A percentile compares a stretch with the other conserved stretches of the same genome.
phyloP scores from a whole-genome alignment of 192 early-diverging fungal species.

The Thoreauomyces humboldtii region DNA sequence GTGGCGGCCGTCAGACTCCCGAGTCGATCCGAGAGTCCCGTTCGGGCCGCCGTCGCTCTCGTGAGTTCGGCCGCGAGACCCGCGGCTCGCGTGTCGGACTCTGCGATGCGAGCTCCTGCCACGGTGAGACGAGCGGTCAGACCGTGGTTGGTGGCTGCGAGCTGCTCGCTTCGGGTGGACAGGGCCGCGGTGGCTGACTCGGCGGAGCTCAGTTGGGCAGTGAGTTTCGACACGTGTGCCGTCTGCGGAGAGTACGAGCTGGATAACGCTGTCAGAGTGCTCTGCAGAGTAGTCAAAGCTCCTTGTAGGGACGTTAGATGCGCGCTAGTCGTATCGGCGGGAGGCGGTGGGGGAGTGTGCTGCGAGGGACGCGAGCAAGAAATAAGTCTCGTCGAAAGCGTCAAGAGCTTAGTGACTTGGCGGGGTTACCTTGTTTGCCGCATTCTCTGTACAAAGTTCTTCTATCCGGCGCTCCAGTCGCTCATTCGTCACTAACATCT shows the following conservation, averaged over 20 bases:
- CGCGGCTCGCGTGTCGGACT: neutral
- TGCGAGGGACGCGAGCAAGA: too few relatives aligned
- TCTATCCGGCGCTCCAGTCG: slow-evolving; percentile 1
- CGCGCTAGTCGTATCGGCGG: neutral
- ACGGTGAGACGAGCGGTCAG: neutral
- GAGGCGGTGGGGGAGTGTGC: slow-evolving; percentile 5
- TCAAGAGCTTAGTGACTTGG: too few relatives aligned
- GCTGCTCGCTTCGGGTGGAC: neutral
- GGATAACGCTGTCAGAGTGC: slow-evolving; percentile 1
- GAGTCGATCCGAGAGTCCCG: neutral
- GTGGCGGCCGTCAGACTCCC: neutral
- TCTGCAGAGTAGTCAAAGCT: neutral
- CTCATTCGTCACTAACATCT: neutral
- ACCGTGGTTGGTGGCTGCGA: too few relatives aligned
- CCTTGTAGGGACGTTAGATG: neutral
- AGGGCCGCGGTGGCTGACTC: neutral
- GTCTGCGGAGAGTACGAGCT: neutral
- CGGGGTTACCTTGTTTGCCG: slow-evolving; percentile 3
- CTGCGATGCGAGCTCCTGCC: neutral
- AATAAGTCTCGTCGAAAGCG: too few relatives aligned
- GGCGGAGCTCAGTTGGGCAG: neutral
- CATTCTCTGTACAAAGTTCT: slow-evolving; percentile 2
- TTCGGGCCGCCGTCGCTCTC: slow-evolving; percentile 1
- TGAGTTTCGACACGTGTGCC: neutral
- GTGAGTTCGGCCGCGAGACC: neutral